Base-by-base conservation (phyloP, 2,329 filamentous ascomycete species). In the Penicillium sp. region DNA sequence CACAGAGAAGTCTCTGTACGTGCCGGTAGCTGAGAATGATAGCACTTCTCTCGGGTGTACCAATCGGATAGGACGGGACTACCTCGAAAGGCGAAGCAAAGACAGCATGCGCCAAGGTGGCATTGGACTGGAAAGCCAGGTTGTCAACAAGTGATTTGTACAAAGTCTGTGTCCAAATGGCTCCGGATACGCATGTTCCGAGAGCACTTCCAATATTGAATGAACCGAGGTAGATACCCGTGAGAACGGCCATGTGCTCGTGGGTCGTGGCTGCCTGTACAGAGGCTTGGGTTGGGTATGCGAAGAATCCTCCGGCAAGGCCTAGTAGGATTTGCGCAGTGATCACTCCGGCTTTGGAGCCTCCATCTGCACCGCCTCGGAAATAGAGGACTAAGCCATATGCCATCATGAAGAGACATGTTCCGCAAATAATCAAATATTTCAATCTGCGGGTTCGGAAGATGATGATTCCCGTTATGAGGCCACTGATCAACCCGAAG, bases 1-100 rank as follows among this genome's bases (percentile, higher is more conserved):
- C 80, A 50, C 72, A 75, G 9, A 82, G 72, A 29, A 80, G 65
- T 6, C 75, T 72, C 73, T 82, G 79, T 0, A 78, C 73, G 43
- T 79, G 69, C 63, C 79, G 73, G 61, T 82, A 82, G 3, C 78
- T 69, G 7, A 66, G 62, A 54, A 81, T 45, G 23, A 57, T 57
- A 2, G 55, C 55, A 15, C 9, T 3, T 71, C 70, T 0, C 14
- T 51, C 51, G 2, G 46, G 51, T 3, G 75, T 77, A 37, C 77
- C 78, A 14, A 80, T 60, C 0, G 76, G 70, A 56, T 75, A 80
- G 15, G 62, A 53, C 4, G 55, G 51, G 8, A 57, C 35, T 6
- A 47, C 66, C 3, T 57, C 57, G 18, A 80, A 73, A 8, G 78
- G 64, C 40, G 75, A 57, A 1, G 37, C 64, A 52, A 79, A 80